Base-by-base conservation (phyloP, 2,329 filamentous ascomycete species). In the Colletotrichum filicis region DNA sequence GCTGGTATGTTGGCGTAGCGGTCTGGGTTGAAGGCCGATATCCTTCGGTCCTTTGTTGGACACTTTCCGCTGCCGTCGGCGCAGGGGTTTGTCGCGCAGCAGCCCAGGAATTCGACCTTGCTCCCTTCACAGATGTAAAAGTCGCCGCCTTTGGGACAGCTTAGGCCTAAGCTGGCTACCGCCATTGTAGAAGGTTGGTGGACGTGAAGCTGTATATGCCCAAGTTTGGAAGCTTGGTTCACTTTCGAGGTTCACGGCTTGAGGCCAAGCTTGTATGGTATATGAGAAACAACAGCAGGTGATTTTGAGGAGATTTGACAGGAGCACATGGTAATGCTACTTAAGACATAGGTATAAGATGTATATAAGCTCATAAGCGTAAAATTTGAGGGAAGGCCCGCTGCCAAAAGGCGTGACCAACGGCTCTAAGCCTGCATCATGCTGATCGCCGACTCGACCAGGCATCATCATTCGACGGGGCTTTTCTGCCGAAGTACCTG, bases 71-170 rank as follows among this genome's bases (percentile, higher is more conserved):
- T 75, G 37, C 74, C 75, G 37, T 75, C 71, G 26, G 76, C 71
- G 76, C 80, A 83, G 2, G 84, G 83, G 64, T 85, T 75, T 42
- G 76, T 76, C 46, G 77, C 76, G 76, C 84, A 86, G 74, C 84
- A 86, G 14, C 84, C 85, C 53, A 86, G 67, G 75, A 85, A 86
- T 35, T 80, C 79, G 3, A 75, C 74, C 4, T 71, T 74, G 37
- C 79, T 79, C 1, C 77, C 76, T 4, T 73, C 56, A 74, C 84
- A 85, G 68, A 84, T 76, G 77, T 85, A 85, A 46, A 85, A 84
- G 6, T 68, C 46, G 28, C 81, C 80, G 4, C 77, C 78, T 1
- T 63, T 68, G 0, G 79, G 80, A 55, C 84, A 85, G 5, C 69
- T 71, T 0, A 83, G 73, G 16, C 78, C 82, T 1, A 83, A 14